Evolutionary conservation across 305 asterid species (phyloP), one percentile per base, ranked within the genome.

Genomic region (Rubia occidens): DNA sequence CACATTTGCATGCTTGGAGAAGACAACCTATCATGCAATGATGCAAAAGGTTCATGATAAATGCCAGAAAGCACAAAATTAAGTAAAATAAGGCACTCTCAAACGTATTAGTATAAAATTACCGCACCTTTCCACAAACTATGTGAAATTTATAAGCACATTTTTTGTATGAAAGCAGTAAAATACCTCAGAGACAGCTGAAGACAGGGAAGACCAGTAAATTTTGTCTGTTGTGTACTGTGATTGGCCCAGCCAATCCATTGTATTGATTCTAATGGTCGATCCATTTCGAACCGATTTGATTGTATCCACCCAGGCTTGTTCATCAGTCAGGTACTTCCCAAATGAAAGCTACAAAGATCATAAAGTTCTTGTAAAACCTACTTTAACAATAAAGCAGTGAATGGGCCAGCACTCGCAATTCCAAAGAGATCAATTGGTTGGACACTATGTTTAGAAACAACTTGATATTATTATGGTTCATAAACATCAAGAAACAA

Each of bases 171-270:
- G 2, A 4, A 35, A 65, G 39, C 49, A 64, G 44, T 40, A 42
- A 45, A 11, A 66, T 66, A 91, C 97, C 94, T 91, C 91, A 8
- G 97, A 86, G 61, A 91, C 75, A 69, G 96, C 96, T 53, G 95
- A 80, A 74, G 96, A 87, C 64, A 91, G 83, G 58, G 97, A 75
- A 13, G 96, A 69, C 97, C 97, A 91, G 69, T 81, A 89, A 51
- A 91, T 82, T 14, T 90, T 84, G 62, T 81, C 79, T 42, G 83
- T 71, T 58, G 73, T 59, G 88, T 86, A 91, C 70, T 85, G 89
- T 17, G 97, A 91, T 70, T 91, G 97, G 72, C 97, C 96, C 66
- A 91, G 97, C 96, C 94, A 91, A 78, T 91, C 96, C 97, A 91
- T 89, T 55, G 95, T 89, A 71, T 83, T 89, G 65, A 91, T 86